These are phyloP conservation scores for Babesia bigemina DNA, from an alignment of 169 alveolate species.

Conservation along the genomic window DNA sequence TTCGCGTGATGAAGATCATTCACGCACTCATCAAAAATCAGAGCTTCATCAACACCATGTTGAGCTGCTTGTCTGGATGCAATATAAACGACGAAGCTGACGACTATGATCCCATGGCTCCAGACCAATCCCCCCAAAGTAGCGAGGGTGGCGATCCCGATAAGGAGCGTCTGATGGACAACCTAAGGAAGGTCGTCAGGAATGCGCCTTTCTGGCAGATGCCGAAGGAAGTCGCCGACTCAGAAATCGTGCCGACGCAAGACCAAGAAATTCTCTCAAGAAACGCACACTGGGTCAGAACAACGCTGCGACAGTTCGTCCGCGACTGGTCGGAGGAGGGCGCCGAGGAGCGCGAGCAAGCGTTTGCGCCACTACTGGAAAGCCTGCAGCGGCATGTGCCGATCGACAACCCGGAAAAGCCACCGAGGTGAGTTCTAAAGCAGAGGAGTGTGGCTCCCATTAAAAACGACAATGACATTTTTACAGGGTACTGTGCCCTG, in stretches of 20 bases:
- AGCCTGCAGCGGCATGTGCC: constrained; percentile 77
- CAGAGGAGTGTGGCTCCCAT: not conserved
- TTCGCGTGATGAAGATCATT: constrained; percentile 48
- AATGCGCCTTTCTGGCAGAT: constrained; percentile 53
- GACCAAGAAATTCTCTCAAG: constrained; percentile 53
- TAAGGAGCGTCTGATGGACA: constrained; percentile 10
- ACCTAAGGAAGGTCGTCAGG: constrained; percentile 27
- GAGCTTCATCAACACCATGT: constrained; percentile 38
- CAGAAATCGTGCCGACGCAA: constrained; percentile 54
- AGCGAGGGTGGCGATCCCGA: not conserved
- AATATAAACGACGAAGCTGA: not conserved
- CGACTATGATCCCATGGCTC: constrained; percentile 17
- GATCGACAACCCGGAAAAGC: constrained; percentile 75
- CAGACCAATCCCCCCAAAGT: not conserved
- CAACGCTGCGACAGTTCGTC: constrained; percentile 92
- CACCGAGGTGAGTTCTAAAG: constrained; percentile 39
- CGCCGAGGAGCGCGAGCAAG: constrained; percentile 89
- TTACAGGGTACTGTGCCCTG: constrained; percentile 91
- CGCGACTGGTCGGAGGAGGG: constrained; percentile 97
- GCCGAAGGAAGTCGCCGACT: constrained; percentile 49
- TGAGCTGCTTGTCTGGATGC: constrained; percentile 29
- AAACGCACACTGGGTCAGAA: constrained; percentile 77
- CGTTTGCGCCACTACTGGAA: constrained; percentile 90
- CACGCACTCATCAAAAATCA: constrained; percentile 45
- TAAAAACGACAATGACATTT: not conserved